phyloP scores from a whole-genome alignment of 176 grass and related monocot species.

The Puccinellia tenuiflora region DNA sequence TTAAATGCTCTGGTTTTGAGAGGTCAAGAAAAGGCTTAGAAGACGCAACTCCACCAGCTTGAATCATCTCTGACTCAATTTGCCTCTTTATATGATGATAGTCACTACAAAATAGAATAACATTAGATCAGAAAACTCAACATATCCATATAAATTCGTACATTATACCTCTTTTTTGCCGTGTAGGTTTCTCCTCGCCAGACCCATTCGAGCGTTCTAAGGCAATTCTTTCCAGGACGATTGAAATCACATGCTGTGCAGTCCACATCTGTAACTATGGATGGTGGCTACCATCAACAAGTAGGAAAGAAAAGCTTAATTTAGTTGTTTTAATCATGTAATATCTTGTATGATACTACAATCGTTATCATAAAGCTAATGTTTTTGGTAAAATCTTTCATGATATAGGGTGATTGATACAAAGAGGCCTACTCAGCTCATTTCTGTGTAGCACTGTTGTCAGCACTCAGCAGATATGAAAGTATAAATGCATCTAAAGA shows the following conservation, averaged over 20 bases:
- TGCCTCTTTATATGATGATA: slow-evolving; percentile 98
- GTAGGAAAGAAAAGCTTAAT: background rate
- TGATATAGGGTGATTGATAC: background rate
- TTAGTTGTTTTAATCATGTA: slow-evolving; percentile 15
- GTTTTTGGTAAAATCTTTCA: background rate
- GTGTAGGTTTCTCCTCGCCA: slow-evolving; percentile 95
- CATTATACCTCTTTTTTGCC: slow-evolving; percentile 75
- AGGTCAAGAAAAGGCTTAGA: slow-evolving; percentile 85
- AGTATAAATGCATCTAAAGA: background rate
- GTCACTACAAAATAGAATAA: slow-evolving; percentile 54
- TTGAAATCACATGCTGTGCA: slow-evolving; percentile 99
- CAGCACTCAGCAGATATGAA: background rate
- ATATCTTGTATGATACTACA: background rate
- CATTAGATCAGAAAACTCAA: slow-evolving; percentile 16
- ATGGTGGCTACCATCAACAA: slow-evolving; percentile 67
- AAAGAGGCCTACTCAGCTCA: background rate
- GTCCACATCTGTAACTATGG: slow-evolving; percentile 94
- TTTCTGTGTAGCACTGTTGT: slow-evolving; percentile 1
- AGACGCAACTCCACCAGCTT: slow-evolving; percentile 50
- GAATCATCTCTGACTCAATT: slow-evolving; percentile 88
- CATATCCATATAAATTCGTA: slow-evolving; percentile 24
- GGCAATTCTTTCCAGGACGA: slow-evolving; percentile 93
- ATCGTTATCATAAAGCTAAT: background rate
- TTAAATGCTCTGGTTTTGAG: slow-evolving; percentile 82
- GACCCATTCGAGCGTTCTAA: slow-evolving; percentile 95